Evolutionary conservation across 106 monocot genomes (phyloP).

Genomic region (Dioscorea dumetorum): DNA sequence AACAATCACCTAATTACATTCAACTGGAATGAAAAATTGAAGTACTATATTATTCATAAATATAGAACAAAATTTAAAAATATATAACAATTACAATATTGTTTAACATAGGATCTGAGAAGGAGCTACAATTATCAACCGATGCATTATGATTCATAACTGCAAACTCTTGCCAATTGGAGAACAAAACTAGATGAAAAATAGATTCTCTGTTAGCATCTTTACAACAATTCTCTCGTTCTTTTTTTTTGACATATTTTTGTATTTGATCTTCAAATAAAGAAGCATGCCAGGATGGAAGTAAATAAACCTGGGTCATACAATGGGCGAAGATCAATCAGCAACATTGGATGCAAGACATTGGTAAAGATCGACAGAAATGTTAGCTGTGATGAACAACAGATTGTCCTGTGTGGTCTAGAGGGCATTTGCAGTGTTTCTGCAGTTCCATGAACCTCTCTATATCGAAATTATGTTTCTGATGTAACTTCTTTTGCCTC

Average conservation of each 20-base stretch:
- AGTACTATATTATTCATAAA: too few relatives aligned
- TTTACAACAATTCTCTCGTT: conserved; percentile 2
- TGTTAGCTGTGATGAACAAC: too few relatives aligned
- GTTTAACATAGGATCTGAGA: too few relatives aligned
- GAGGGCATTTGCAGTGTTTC: conserved; percentile 58
- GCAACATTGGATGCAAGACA: neutral
- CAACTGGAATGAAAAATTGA: too few relatives aligned
- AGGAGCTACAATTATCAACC: too few relatives aligned
- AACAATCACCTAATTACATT: too few relatives aligned
- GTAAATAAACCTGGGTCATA: conserved; percentile 7
- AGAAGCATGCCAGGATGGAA: neutral
- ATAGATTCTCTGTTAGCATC: neutral
- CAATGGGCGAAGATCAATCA: neutral
- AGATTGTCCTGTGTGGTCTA: conserved; percentile 12
- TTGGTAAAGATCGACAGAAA: neutral
- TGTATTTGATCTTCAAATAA: neutral
- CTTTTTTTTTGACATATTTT: too few relatives aligned
- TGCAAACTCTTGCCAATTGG: too few relatives aligned
- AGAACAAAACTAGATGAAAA: too few relatives aligned
- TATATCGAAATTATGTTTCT: conserved; percentile 55
- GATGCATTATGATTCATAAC: too few relatives aligned
- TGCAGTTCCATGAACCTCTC: conserved; percentile 63
- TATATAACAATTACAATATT: too few relatives aligned
- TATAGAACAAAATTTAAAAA: too few relatives aligned
- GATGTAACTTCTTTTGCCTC: conserved; percentile 59